Evolutionary conservation across 2,329 filamentous ascomycete genomes (phyloP).

Genomic region (Nannizzia gypsea): DNA sequence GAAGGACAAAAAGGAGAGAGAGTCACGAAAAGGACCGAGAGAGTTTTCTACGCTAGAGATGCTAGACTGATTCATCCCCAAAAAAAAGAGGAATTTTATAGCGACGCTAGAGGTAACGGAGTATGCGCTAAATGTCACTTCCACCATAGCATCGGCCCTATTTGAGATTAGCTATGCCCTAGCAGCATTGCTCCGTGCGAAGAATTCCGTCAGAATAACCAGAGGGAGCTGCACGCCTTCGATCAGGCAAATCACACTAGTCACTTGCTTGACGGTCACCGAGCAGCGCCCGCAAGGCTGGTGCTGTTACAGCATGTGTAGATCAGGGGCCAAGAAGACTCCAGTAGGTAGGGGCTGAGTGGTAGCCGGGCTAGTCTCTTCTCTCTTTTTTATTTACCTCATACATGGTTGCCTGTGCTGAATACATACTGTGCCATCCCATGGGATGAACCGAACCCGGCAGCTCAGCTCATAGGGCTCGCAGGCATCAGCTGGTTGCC

Average conservation of each 20-base stretch:
- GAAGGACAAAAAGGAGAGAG: background rate
- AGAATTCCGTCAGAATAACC: background rate
- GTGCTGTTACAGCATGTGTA: background rate
- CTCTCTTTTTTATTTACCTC: background rate
- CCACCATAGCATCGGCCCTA: background rate
- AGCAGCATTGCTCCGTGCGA: background rate
- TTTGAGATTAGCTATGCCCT: background rate
- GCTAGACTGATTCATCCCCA: background rate
- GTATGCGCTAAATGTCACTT: background rate
- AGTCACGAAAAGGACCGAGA: background rate
- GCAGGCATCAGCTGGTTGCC: slow-evolving; percentile 1
- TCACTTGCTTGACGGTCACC: background rate
- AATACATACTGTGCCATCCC: background rate
- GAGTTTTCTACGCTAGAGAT: no score
- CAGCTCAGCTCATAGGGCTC: background rate
- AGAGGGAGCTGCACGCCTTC: background rate
- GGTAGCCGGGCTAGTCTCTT: background rate
- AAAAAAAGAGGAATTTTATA: background rate
- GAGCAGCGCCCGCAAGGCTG: background rate
- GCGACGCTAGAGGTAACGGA: background rate
- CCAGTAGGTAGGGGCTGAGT: background rate
- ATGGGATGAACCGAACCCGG: background rate
- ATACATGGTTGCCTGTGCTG: background rate
- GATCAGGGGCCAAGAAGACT: slow-evolving; percentile 1
- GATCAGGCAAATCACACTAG: background rate